Percentiles rank a stretch among this genome's conserved stretches.
Conservation (phyloP, 139 green algal genomes). For the Dunaliella sp. region DNA sequence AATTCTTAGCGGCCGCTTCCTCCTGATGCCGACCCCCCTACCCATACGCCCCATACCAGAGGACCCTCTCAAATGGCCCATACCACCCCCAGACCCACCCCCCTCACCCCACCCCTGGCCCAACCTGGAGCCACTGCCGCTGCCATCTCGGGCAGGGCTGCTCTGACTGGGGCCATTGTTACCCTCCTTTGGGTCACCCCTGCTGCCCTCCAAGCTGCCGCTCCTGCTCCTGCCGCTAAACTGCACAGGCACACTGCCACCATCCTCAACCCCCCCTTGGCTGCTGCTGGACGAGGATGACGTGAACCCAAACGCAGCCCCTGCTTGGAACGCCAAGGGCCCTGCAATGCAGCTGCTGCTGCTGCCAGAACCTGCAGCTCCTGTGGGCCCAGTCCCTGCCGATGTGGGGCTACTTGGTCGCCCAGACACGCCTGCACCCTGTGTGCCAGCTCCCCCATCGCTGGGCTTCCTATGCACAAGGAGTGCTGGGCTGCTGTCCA, state of each 20-base stretch:
- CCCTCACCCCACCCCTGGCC: not conserved
- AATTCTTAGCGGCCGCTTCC: not conserved
- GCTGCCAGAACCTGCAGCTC: not conserved
- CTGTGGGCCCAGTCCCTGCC: no score
- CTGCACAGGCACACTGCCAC: not conserved
- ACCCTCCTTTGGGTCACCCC: no score
- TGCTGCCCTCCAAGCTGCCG: no score
- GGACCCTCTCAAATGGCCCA: no score
- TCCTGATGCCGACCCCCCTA: not conserved
- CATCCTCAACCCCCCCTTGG: not conserved
- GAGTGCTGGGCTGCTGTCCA: not conserved
- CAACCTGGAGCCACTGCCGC: not conserved
- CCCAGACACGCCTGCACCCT: not conserved
- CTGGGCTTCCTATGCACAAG: not conserved
- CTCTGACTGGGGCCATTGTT: no score
- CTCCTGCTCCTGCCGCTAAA: not conserved
- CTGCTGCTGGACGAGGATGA: not conserved
- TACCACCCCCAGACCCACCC: not conserved
- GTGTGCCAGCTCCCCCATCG: not conserved
- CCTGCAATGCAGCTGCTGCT: not conserved
- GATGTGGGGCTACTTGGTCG: no score
- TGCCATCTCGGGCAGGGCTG: not conserved
- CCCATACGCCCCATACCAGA: not conserved
- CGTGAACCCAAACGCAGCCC: not conserved
- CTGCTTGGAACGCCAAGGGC: not conserved